Evolutionary conservation across 1,139 yeast species (phyloP), one percentile per base, ranked within the genome.

Genomic region (Hansenula sp.): DNA sequence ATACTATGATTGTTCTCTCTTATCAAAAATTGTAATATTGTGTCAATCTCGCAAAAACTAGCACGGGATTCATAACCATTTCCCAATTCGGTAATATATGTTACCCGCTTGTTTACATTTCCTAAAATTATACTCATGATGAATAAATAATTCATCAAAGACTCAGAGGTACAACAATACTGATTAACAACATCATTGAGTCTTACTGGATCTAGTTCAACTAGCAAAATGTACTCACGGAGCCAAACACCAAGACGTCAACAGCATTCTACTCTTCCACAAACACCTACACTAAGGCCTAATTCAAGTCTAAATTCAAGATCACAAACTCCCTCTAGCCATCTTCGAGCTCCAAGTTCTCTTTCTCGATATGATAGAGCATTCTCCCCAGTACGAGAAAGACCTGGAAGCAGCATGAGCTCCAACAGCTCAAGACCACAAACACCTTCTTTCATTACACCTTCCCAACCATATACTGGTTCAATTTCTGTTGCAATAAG

Each of bases 401-500:
- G 43, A 32, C 49, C 53, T 1, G 20, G 47, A 2, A 38, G 44
- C 26, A 34, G 44, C 10, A 24, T 48, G 13, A 40, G 48, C 4
- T 44, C 6, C 17, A 41, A n/a, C 4, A 8, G 27, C 10, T 46
- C 52, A 13, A 44, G 50, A 40, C 53, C 53, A 7, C 39, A 49
- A 6, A 48, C 53, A 1, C 52, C 53, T 1, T 49, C 51, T 6
- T 40, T 46, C 21, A 30, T 56, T 71, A 69, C 35, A 17, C 17
- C 41, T 9, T 43, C 50, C 9, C 56, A 46, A 37, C 50, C 57
- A 4, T 64, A 64, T 40, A 59, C 57, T 3, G 62, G 69, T 10
- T 51, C 65, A 9, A 64, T 65, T 24, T 56, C 64, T 0, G 70
- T 65, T 9, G 61, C 64, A 2, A 52, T 65, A n/a, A 53, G 70